Percentiles rank a stretch among this genome's conserved stretches.
Evolutionary conservation across 306 rosid genomes (phyloP).

Genomic region (Lupinus albus): DNA sequence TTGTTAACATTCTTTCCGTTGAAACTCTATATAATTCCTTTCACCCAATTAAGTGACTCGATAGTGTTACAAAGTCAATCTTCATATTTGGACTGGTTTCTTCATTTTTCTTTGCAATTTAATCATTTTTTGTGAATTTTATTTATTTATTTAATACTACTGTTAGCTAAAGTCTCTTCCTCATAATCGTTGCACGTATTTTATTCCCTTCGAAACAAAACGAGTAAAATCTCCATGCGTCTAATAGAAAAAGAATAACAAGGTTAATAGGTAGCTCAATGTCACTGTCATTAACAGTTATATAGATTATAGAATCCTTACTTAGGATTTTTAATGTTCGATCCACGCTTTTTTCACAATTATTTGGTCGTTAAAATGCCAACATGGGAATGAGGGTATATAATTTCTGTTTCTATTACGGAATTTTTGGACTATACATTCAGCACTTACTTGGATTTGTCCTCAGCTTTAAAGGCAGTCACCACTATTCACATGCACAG

Average conservation of each 20-base stretch:
- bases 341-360: constrained; percentile 18
- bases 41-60: background rate
- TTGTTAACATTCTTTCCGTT: background rate
- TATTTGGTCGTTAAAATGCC: constrained; percentile 42
- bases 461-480: constrained; percentile 20
- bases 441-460: constrained; percentile 33
- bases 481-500: constrained; percentile 24
- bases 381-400: constrained; percentile 32
- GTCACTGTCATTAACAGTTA: constrained; percentile 37
- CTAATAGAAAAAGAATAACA: constrained; percentile 25
- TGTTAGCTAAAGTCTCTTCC: constrained; percentile 20
- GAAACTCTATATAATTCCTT: background rate
- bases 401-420: constrained; percentile 32
- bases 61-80: background rate
- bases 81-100: background rate
- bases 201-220: background rate
- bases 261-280: background rate
- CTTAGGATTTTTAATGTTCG: constrained; percentile 25
- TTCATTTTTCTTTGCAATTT: background rate
- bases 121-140: background rate
- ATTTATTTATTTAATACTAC: constrained; percentile 16
- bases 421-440: constrained; percentile 35
- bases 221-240: constrained; percentile 32
- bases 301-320: constrained; percentile 33
- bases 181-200: background rate